Conservation (phyloP, 2,329 filamentous ascomycete genomes). For the Aspergillus versicolor region DNA sequence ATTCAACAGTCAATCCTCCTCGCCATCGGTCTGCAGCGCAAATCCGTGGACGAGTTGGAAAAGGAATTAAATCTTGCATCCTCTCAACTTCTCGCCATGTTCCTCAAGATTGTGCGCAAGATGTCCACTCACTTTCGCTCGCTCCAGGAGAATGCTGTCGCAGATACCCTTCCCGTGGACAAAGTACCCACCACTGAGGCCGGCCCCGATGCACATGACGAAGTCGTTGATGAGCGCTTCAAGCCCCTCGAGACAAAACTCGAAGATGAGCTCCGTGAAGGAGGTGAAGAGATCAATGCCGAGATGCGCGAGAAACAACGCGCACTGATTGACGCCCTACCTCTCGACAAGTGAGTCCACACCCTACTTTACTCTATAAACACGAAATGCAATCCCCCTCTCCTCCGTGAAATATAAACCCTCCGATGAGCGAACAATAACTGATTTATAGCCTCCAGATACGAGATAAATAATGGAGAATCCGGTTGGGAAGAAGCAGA, state of each 20-base stretch:
- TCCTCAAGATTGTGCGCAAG: constrained; percentile 93
- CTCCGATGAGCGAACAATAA: constrained; percentile 34
- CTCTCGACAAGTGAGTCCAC: constrained; percentile 73
- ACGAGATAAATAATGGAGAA: constrained; percentile 49
- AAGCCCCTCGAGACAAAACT: constrained; percentile 69
- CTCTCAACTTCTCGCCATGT: constrained; percentile 89
- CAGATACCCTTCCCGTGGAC: constrained; percentile 61
- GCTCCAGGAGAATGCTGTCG: constrained; percentile 72
- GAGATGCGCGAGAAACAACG: constrained; percentile 76
- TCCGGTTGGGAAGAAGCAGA: constrained; percentile 64
- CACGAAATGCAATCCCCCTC: neutral
- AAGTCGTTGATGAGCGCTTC: constrained; percentile 64
- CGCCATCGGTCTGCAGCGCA: constrained; percentile 87
- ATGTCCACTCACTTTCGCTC: constrained; percentile 74
- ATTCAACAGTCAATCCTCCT: constrained; percentile 84
- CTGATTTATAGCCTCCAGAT: constrained; percentile 42
- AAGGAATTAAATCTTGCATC: constrained; percentile 72
- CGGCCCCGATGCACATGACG: constrained; percentile 66
- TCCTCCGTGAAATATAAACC: too few relatives aligned
- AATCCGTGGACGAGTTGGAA: constrained; percentile 77
- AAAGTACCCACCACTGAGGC: constrained; percentile 38
- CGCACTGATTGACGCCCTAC: constrained; percentile 85
- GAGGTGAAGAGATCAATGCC: constrained; percentile 70
- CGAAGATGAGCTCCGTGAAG: constrained; percentile 81
- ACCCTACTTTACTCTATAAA: neutral